A percentile compares a stretch with the other conserved stretches of the same genome.
Evolutionary conservation across 1,284 basidiomycete species (phyloP).

Genomic region (Fistulina hepatica): DNA sequence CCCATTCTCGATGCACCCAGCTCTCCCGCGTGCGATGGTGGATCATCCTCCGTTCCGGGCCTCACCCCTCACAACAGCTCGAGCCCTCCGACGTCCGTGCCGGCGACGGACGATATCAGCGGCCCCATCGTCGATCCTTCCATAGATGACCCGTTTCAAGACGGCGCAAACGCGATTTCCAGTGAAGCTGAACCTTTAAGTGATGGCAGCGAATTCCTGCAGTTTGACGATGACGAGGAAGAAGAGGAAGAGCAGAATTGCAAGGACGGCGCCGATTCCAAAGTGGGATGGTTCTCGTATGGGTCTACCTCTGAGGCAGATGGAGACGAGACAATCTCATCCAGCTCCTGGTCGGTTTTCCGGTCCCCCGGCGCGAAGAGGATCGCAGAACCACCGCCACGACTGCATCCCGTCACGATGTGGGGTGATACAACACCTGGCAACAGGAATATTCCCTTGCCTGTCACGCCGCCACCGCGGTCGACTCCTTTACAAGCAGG

Average conservation of each 20-base stretch:
- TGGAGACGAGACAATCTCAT: too few relatives aligned
- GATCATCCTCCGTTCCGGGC: conserved; percentile 39
- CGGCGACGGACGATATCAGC: conserved; percentile 10
- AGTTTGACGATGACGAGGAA: conserved; percentile 17
- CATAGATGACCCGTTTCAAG: too few relatives aligned
- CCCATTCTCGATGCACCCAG: conserved; percentile 15
- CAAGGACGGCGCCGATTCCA: conserved; percentile 16
- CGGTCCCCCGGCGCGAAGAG: too few relatives aligned
- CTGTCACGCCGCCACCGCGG: too few relatives aligned
- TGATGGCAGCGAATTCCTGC: neutral
- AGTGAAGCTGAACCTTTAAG: conserved; percentile 19
- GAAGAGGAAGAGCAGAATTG: conserved; percentile 13
- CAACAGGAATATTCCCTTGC: too few relatives aligned
- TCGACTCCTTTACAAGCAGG: too few relatives aligned
- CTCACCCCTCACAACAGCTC: conserved; percentile 54
- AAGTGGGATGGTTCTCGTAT: neutral
- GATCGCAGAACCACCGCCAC: too few relatives aligned
- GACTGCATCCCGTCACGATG: too few relatives aligned
- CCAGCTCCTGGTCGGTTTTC: too few relatives aligned
- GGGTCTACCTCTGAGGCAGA: too few relatives aligned
- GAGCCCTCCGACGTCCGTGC: conserved; percentile 34
- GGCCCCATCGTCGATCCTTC: conserved; percentile 10
- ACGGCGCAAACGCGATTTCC: conserved; percentile 6
- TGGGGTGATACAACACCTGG: too few relatives aligned
- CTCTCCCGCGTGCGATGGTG: conserved; percentile 15